Percentiles rank a stretch among this genome's conserved stretches.
Evolutionary conservation across 345 rosid genomes (phyloP).

Genomic region (Salix udensis): DNA sequence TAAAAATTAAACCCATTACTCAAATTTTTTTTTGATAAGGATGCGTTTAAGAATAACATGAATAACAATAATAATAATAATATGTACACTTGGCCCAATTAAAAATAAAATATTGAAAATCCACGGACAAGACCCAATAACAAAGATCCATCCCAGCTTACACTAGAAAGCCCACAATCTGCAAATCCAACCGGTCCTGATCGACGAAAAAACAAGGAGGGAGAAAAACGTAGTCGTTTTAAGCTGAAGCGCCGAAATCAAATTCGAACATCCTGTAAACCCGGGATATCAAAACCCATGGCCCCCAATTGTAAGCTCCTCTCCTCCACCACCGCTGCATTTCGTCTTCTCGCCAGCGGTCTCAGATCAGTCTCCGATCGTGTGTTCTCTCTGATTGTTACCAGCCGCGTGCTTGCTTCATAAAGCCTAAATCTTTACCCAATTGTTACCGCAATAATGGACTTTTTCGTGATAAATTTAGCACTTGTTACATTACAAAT

Average conservation of each 20-base stretch:
- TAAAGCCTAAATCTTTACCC: neutral
- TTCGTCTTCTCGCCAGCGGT: neutral
- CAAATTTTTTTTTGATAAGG: too few relatives aligned
- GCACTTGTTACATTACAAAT: neutral
- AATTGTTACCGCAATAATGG: neutral
- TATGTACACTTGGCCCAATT: too few relatives aligned
- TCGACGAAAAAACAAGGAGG: neutral
- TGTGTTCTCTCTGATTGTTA: neutral
- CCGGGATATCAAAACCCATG: neutral
- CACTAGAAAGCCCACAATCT: neutral
- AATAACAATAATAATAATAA: too few relatives aligned
- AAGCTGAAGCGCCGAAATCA: neutral
- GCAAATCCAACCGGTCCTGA: neutral
- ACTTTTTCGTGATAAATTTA: neutral
- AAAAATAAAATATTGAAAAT: too few relatives aligned
- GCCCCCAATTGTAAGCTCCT: neutral
- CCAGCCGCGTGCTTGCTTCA: neutral
- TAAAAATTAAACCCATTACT: too few relatives aligned
- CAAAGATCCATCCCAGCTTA: neutral
- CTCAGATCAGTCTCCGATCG: neutral
- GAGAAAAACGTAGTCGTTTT: neutral
- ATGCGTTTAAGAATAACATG: too few relatives aligned
- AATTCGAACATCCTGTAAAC: neutral
- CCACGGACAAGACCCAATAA: too few relatives aligned
- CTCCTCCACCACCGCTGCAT: neutral